Base-by-base conservation (phyloP, 2,329 filamentous ascomycete genomes). In the Apiospora rasikravindrae region DNA sequence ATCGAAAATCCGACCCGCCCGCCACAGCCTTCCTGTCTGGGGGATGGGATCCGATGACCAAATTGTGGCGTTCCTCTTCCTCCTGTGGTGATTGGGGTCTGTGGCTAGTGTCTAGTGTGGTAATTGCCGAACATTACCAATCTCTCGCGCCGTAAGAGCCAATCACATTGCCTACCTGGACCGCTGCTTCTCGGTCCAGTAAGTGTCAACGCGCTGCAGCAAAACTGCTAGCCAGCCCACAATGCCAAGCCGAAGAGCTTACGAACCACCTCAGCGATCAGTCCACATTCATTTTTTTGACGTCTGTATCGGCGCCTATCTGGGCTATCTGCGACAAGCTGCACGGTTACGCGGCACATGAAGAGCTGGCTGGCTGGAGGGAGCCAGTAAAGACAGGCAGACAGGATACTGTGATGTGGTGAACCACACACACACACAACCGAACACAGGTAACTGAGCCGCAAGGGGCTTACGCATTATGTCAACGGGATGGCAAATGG, bases 171-270 rank as follows among this genome's bases (percentile, higher is more conserved):
- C 7, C 44, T 7, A 47, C 4, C 44, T 22, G 44, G 5, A 22
- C 44, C 44, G 44, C 44, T n/a, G n/a, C n/a, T n/a, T n/a, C n/a
- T n/a, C n/a, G n/a, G n/a, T n/a, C n/a, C n/a, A 47, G 44, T 47
- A 47, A 49, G 24, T 24, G 47, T 57, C 24, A 57, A 57, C 24
- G 24, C 29, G 51, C 51, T 57, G 24, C 51, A 57, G 24, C 29
- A 57, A 57, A 26, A 57, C 14, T 24, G 26, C 51, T 16, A 16
- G 51, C 51, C 51, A 33, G 29, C 8, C 57, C 57, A n/a, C 57
- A 64, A n/a, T 64, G 57, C 57, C 57, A 64, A 64, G 57, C 57
- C n/a, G 57, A 40, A 40, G 57, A 64, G 57, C 57, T 64, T 64
- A 64, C 57, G 57, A 64, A 40, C 19, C 57, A 64, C 29, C 57